Conservation (phyloP, 148 eudicot species). For the Agrostemma githago region DNA sequence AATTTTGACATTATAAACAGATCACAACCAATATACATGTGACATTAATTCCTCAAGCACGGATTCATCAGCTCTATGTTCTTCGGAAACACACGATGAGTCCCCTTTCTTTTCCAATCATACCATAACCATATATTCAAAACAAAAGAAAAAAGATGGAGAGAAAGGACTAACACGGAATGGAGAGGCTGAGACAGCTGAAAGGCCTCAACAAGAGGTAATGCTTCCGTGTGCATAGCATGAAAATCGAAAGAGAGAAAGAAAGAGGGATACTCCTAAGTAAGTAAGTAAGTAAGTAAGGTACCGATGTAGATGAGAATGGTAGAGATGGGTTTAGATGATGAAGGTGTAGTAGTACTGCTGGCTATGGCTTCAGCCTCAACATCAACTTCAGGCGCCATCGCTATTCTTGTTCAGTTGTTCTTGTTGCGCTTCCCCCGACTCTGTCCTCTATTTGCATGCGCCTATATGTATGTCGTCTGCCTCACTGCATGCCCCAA, state of each 20-base stretch:
- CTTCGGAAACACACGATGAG: too few species aligned
- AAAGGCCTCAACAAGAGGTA: slow-evolving; percentile 46
- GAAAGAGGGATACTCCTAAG: neutral
- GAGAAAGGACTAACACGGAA: slow-evolving; percentile 38
- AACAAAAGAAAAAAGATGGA: neutral
- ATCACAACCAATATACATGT: too few species aligned
- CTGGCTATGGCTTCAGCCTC: neutral
- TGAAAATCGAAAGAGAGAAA: slow-evolving; percentile 10
- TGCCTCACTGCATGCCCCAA: too few species aligned
- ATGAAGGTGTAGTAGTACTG: slow-evolving; percentile 1
- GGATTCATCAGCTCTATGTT: too few species aligned
- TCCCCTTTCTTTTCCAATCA: too few species aligned
- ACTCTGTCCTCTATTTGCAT: neutral
- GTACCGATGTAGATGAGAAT: slow-evolving; percentile 49
- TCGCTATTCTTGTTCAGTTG: slow-evolving; percentile 1
- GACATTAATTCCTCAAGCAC: too few species aligned
- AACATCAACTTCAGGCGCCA: slow-evolving; percentile 41
- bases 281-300: too few species aligned
- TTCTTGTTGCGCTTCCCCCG: neutral
- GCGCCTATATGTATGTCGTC: too few species aligned
- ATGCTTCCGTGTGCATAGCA: slow-evolving; percentile 65
- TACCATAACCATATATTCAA: neutral
- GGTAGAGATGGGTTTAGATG: slow-evolving; percentile 37
- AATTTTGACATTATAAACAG: too few species aligned
- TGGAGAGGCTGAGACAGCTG: slow-evolving; percentile 40